A percentile compares a stretch with the other conserved stretches of the same genome.
Evolutionary conservation across 2,329 filamentous ascomycete species (phyloP).

Genomic region (Trichoderma aggressivum): DNA sequence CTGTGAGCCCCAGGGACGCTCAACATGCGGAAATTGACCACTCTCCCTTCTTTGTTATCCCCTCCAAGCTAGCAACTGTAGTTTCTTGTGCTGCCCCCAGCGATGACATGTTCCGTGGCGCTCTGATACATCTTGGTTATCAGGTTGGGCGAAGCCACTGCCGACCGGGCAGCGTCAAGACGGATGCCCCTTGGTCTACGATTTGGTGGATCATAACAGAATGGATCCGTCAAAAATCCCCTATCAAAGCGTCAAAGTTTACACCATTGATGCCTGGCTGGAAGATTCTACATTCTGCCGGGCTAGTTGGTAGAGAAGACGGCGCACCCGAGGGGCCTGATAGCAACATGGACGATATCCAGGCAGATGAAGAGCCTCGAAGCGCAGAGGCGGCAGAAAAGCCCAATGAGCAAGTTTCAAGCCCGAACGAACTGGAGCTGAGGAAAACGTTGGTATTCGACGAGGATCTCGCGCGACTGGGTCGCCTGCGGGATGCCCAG

Average conservation of each 20-base stretch:
- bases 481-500: constrained; percentile 63
- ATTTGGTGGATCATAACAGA: constrained; percentile 94
- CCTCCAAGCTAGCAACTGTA: constrained; percentile 69
- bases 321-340: constrained; percentile 25
- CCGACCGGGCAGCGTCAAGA: constrained; percentile 86
- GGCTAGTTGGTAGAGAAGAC: constrained; percentile 34
- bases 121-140: constrained; percentile 77
- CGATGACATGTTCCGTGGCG: constrained; percentile 76
- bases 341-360: constrained; percentile 42
- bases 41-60: constrained; percentile 83
- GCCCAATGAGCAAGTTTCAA: constrained; percentile 23
- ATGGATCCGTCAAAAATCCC: constrained; percentile 78
- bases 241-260: constrained; percentile 70
- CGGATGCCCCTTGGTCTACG: constrained; percentile 83
- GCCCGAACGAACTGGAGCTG: constrained; percentile 37
- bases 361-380: constrained; percentile 21
- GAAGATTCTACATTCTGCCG: constrained; percentile 55
- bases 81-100: constrained; percentile 77
- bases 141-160: constrained; percentile 82
- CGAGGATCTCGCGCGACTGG: constrained; percentile 70
- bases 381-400: constrained; percentile 23
- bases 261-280: constrained; percentile 69
- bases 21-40: constrained; percentile 66
- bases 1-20: constrained; percentile 39
- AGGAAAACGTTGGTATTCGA: constrained; percentile 69